Conservation (phyloP, 1,139 yeast genomes). For the Diutina pseudorugosa region DNA sequence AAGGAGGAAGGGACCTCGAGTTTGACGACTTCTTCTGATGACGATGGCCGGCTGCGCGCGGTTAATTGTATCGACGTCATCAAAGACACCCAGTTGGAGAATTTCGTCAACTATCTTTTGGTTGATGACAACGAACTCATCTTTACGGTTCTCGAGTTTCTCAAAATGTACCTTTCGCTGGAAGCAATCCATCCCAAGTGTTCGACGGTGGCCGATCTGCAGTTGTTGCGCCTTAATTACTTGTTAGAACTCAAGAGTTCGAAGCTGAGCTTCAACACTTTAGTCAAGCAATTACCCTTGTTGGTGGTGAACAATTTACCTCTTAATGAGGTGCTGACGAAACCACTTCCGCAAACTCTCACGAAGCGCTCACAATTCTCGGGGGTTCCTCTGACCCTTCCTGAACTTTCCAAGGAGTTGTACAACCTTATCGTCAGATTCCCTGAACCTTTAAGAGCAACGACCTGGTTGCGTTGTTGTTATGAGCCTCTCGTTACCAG, state of each 20-base stretch:
- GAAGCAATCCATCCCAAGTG: constrained; percentile 25
- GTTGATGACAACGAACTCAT: constrained; percentile 26
- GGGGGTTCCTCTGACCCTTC: constrained; percentile 46
- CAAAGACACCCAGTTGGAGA: constrained; percentile 21
- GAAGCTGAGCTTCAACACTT: constrained; percentile 30
- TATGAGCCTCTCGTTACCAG: constrained; percentile 45
- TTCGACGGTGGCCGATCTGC: constrained; percentile 22
- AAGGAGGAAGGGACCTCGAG: constrained; percentile 8
- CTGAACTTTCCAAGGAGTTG: constrained; percentile 46
- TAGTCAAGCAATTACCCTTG: constrained; percentile 49
- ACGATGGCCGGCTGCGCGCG: constrained; percentile 12
- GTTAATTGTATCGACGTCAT: constrained; percentile 33
- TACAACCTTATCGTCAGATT: constrained; percentile 49
- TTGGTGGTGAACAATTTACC: constrained; percentile 32
- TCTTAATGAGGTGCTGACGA: constrained; percentile 9
- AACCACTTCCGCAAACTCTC: constrained; percentile 14
- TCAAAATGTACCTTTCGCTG: constrained; percentile 27
- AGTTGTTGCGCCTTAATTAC: constrained; percentile 19
- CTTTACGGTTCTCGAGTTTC: constrained; percentile 22
- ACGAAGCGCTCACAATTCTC: constrained; percentile 23
- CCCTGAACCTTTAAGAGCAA: constrained; percentile 85
- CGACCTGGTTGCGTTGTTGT: constrained; percentile 89
- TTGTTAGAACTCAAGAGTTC: constrained; percentile 19
- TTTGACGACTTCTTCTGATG: constrained; percentile 10
- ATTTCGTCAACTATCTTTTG: constrained; percentile 19